Evolutionary conservation across 345 rosid species (phyloP), one percentile per base, ranked within the genome.

Genomic region (Lagerstroemia speciosa): DNA sequence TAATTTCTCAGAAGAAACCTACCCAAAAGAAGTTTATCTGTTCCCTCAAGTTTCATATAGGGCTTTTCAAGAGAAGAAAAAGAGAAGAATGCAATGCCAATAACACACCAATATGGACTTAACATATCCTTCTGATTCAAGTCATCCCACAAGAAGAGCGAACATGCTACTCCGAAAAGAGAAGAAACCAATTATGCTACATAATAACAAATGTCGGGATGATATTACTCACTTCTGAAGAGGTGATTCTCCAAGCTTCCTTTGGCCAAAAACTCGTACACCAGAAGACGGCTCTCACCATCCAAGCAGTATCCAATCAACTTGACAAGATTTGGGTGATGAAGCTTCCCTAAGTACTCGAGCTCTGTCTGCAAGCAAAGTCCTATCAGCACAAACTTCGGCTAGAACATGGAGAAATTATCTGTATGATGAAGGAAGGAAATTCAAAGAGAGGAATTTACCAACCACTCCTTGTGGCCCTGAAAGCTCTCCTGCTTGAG

Each of bases 401-500:
- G 26, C 6, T 5, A 16, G 41, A 43, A 15, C 9, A 48, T 3
- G 55, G 62, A 24, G 12, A 3, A 31, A 45, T 34, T 22, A 30
- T 48, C 52, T 34, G 8, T 19, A 19, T 10, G 33, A 37, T 37
- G 48, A 20, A 65, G 38, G 27, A 69, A 65, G 30, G 45, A n/a
- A 46, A 43, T 72, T 27, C 48, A 27, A 55, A 67, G 26, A 11
- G 62, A 1, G 24, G 16, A 75, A 48, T 68, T 41, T 77, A 92
- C 98, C 96, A 92, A 61, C 98, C 98, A 92, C 86, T 92, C 98
- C 72, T 92, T 89, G 80, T 92, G 98, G 65, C 98, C 98, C 77
- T 92, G 98, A 74, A 83, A 92, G 19, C 98, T 96, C 82, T 92
- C 96, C 68, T 90, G 85, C 75, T 90, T 92, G 40, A 92, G 92